Base-by-base conservation (phyloP, 1,139 yeast genomes). In the Waltiozyma sp. region DNA sequence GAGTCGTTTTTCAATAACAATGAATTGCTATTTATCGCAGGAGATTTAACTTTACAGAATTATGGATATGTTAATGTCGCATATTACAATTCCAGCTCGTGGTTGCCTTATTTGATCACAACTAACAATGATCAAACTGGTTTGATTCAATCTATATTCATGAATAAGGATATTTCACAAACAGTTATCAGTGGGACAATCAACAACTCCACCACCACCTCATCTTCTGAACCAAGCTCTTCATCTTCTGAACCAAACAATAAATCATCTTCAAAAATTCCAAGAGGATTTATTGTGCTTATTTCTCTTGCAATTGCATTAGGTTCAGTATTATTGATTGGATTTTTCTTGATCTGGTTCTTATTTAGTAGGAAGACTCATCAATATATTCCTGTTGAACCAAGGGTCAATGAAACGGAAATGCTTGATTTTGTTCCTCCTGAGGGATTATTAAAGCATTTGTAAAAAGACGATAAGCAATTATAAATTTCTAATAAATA, bases 281-380 rank as follows among this genome's bases (percentile, higher is more conserved):
- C 61, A 50, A 59, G 72, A 19, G 97, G 97, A 1, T 86, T 80
- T 58, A 88, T 89, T 18, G 95, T 88, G 8, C 81, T 95, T 28
- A 77, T 91, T 35, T 82, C 95, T 0, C 71, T 88, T 45, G 97
- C 96, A 0, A 74, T 91, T 56, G 89, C 97, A 0, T 61, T 91
- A 37, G 95, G 91, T 1, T 77, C 96, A 2, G 75, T 89, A 40
- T 67, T 80, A 11, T 58, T 85, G 1, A 60, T 89, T 42, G 83
- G 91, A 24, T 64, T 77, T 24, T 59, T 77, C 38, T 88, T 84
- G 46, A 67, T 82, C 14, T 59, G 77, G 4, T 72, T 81, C 4
- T 69, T 72, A 57, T 66, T 69, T 40, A 67, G 72, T 40, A 73
- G 58, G 65, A 66, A 69, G 64, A 58, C 66, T 52, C 64, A 60